Percentiles rank a stretch among this genome's conserved stretches.
Evolutionary conservation across 306 rosid genomes (phyloP).

Genomic region (Corylus americana): DNA sequence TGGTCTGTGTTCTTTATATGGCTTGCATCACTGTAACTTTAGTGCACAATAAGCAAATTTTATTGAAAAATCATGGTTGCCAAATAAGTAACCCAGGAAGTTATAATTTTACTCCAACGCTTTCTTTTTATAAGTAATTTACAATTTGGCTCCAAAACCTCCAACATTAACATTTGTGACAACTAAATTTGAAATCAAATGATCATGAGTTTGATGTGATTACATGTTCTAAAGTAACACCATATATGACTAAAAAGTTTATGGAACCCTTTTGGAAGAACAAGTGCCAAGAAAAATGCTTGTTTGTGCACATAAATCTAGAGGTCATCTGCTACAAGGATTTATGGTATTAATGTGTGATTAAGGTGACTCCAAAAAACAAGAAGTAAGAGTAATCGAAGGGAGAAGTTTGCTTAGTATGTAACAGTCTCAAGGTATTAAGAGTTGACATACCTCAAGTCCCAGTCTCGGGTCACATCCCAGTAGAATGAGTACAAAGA

Average conservation of each 20-base stretch:
- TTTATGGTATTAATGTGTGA: background rate
- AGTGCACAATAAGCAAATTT: background rate
- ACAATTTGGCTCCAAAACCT: constrained; percentile 8
- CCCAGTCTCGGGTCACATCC: constrained; percentile 99
- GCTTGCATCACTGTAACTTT: background rate
- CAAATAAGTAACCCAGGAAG: background rate
- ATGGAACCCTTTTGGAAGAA: background rate
- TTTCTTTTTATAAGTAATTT: background rate
- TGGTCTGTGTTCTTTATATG: background rate
- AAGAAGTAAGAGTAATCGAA: background rate
- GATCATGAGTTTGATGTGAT: constrained; percentile 11
- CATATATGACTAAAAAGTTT: background rate
- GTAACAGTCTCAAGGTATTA: constrained; percentile 15
- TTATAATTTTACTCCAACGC: background rate
- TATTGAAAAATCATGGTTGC: background rate
- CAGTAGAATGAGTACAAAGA: constrained; percentile 96
- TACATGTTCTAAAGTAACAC: background rate
- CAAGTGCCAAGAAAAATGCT: background rate
- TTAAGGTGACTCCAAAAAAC: background rate
- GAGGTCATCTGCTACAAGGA: too few relatives aligned
- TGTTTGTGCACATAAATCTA: too few relatives aligned
- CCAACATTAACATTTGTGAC: background rate
- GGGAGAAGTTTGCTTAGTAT: background rate
- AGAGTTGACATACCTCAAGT: constrained; percentile 68
- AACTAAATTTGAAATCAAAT: constrained; percentile 5